A percentile compares a stretch with the other conserved stretches of the same genome.
These are phyloP conservation scores for Chimonanthus praecox DNA, from an alignment of 164 flowering plant species.

Conservation along the genomic window DNA sequence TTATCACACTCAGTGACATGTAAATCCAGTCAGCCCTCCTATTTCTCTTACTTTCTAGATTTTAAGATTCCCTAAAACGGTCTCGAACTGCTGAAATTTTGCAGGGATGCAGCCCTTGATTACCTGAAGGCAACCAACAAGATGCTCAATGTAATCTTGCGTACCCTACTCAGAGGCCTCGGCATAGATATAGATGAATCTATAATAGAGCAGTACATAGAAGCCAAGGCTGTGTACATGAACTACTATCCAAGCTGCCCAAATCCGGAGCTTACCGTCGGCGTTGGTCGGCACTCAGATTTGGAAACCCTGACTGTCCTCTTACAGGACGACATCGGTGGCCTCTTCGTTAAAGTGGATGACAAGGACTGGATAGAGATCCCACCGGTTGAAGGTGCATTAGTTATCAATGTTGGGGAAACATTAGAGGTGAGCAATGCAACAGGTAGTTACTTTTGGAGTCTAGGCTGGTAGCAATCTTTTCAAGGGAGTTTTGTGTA, in stretches of 20 bases:
- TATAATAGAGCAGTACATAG: background rate
- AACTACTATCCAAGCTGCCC: conserved; percentile 21
- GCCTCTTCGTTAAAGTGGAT: conserved; percentile 19
- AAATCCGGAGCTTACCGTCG: conserved; percentile 15
- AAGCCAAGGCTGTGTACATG: conserved; percentile 18
- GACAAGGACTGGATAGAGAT: conserved; percentile 20
- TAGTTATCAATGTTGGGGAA: conserved; percentile 24
- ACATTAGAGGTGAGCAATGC: conserved; percentile 15
- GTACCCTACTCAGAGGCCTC: background rate
- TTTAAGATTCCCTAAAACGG: no score
- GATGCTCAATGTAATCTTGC: background rate
- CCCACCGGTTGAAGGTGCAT: conserved; percentile 18
- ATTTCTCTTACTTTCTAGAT: no score
- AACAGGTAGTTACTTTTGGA: background rate
- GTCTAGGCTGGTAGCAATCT: no score
- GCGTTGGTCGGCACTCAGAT: conserved; percentile 22
- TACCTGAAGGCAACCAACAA: background rate
- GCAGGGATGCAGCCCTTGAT: background rate
- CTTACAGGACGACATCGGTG: conserved; percentile 22
- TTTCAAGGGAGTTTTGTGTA: no score
- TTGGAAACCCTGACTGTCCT: conserved; percentile 18
- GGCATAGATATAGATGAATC: background rate
- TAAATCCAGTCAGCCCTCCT: no score
- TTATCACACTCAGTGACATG: no score
- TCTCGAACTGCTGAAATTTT: no score